Evolutionary conservation across 768 basidiomycete species (phyloP), one percentile per base, ranked within the genome.

Genomic region (Kwoniella shandongensis): DNA sequence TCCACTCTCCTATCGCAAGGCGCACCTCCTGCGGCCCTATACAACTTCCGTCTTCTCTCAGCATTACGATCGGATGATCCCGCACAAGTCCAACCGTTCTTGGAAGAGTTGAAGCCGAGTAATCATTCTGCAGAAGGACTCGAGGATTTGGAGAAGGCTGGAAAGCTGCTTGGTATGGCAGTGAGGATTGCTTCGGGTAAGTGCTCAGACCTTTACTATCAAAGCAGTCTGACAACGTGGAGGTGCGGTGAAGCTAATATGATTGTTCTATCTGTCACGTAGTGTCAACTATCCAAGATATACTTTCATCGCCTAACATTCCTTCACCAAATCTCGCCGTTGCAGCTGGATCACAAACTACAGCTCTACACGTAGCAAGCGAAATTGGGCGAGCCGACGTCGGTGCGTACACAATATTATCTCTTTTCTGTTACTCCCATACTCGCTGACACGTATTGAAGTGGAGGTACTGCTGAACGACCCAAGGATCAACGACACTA

Each of bases 381-480:
- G 67, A 70, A 35, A 63, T 64, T 32, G 72, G 69, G 7, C 40
- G 72, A 35, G 54, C 58, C 3, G 69, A 73, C 48, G 59, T 58
- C 23, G 68, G 66, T 68, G 39, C 39, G 61, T 59, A 10, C 22
- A 7, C 44, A 25, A 44, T 44, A 7, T 23, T 23, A 26, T 12
- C 15, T 44, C 22, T 12, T 26, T 30, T 5, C 32, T 32, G 7
- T 6, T 6, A 32, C 7, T 6, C 32, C 13, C 32, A 13, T 32
- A 6, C 32, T 32, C 32, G 4, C 45, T 64, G 57, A 47, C 35
- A 39, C 65, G 25, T n/a, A 90, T 54, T 81, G 89, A 29, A 75
- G 85, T 94, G 10, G 80, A 81, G 44, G 74, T 92, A 11, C 79
- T 97, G 2, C 81, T 97, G 1, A 86, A 87, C 51, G 88, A 93